Base-by-base conservation (phyloP, 2,329 filamentous ascomycete species). In the Chalaropsis ovoidea region DNA sequence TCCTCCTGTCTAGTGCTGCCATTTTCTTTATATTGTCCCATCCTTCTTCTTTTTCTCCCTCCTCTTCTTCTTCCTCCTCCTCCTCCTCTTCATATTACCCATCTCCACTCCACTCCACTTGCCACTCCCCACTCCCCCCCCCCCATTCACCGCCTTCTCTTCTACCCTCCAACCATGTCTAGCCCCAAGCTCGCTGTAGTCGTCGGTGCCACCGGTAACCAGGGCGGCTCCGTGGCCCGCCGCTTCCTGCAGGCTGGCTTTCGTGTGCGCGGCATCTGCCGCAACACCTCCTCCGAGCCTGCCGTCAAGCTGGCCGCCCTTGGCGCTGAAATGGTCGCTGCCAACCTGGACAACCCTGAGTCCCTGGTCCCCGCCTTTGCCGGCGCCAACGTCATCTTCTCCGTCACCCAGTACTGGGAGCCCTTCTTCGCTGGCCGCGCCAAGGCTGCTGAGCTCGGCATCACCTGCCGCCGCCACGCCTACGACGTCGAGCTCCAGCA, bases 331-430 rank as follows among this genome's bases (percentile, higher is more conserved):
- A 70, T 80, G 22, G 75, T 80, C 61, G 63, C 70, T 58, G 79
- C 76, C 5, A 75, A 82, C 42, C 71, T 80, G 41, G 74, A 78
- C 65, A 76, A 80, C 60, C 70, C 73, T 2, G 68, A 69, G 1
- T 74, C 74, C 13, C 74, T 82, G 42, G 71, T 74, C 60, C 52
- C 69, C 0, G 78, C 76, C 0, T 80, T 81, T 65, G 58, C 43
- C 1, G 78, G 76, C 7, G 80, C 80, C 19, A 76, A 78, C 67
- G 70, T 77, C 66, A 81, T 84, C 67, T 84, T 83, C 72, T 75
- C 76, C 67, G 78, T 82, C 62, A 84, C 81, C 0, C 77, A 84
- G 68, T 84, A 80, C 72, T 84, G 79, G 78, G 77, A 80, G 64
- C 75, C 77, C 1, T 81, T 81, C 70, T 77, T 77, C 70, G 73